Evolutionary conservation across 371 early-diverging fungal species (phyloP).

Genomic region (Dichotomocladium elegans): DNA sequence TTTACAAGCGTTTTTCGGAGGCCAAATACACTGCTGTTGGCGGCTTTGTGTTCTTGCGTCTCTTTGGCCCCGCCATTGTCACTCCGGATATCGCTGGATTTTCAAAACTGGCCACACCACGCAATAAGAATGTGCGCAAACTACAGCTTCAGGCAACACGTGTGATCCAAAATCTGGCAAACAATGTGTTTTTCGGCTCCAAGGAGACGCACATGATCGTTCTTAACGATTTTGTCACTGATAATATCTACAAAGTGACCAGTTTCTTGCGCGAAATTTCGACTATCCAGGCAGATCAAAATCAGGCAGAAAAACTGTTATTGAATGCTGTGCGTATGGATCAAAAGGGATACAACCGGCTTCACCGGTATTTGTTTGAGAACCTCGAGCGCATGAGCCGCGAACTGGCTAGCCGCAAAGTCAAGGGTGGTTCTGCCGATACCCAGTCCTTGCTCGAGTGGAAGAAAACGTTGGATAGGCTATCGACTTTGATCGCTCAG

Average conservation of each 20-base stretch:
- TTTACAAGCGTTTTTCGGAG: constrained; percentile 78
- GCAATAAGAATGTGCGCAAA: constrained; percentile 55
- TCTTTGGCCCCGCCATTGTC: constrained; percentile 91
- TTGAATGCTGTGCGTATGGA: constrained; percentile 30
- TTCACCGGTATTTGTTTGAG: constrained; percentile 67
- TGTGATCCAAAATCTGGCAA: constrained; percentile 92
- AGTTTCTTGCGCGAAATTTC: constrained; percentile 57
- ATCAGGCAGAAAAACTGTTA: neutral
- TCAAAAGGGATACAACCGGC: constrained; percentile 45
- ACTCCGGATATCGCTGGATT: constrained; percentile 71
- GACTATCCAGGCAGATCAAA: neutral
- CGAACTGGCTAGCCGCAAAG: constrained; percentile 47
- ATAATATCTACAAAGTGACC: constrained; percentile 64
- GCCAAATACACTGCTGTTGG: constrained; percentile 85
- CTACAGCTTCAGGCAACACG: constrained; percentile 87
- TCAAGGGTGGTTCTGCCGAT: constrained; percentile 10
- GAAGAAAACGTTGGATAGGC: constrained; percentile 64
- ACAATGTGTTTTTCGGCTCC: constrained; percentile 88
- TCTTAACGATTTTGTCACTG: constrained; percentile 78
- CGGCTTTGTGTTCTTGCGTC: constrained; percentile 90
- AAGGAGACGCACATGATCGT: constrained; percentile 90
- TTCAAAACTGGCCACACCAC: constrained; percentile 29
- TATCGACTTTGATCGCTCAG: constrained; percentile 79
- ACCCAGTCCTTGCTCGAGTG: constrained; percentile 27
- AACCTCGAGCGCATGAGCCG: constrained; percentile 69